These are phyloP conservation scores for Agaricus sinodeliciosus DNA, from an alignment of 768 basidiomycete species.

Conservation along the genomic window DNA sequence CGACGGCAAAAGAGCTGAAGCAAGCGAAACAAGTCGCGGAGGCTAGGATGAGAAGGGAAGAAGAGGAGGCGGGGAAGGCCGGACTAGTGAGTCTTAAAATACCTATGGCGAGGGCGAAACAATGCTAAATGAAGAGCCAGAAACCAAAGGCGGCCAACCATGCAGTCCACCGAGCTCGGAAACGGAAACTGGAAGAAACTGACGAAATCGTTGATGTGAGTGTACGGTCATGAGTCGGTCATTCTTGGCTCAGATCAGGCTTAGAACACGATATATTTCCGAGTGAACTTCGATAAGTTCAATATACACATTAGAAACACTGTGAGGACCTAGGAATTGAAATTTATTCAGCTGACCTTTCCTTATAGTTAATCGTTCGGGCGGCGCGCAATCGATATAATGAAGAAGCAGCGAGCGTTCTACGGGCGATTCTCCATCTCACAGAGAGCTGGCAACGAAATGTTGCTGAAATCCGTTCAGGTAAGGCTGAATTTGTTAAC, in stretches of 20 bases:
- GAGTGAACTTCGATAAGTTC: slow-evolving; percentile 87
- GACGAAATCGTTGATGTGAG: slow-evolving; percentile 67
- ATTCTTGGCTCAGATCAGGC: slow-evolving; percentile 4
- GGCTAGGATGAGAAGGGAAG: slow-evolving; percentile 58
- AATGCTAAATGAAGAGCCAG: slow-evolving; percentile 27
- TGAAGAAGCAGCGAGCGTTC: slow-evolving; percentile 58
- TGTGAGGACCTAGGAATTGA: slow-evolving; percentile 33
- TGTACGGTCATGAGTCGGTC: slow-evolving; percentile 3
- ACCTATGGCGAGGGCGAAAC: neutral
- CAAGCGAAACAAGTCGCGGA: slow-evolving; percentile 63
- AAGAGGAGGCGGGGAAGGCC: slow-evolving; percentile 66
- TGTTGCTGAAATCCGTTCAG: slow-evolving; percentile 58
- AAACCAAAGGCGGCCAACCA: slow-evolving; percentile 47
- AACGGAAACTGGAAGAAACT: slow-evolving; percentile 42
- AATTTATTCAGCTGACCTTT: slow-evolving; percentile 5
- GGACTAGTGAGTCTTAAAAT: slow-evolving; percentile 52
- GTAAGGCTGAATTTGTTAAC: slow-evolving; percentile 25
- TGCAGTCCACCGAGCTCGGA: slow-evolving; percentile 15
- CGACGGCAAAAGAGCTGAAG: slow-evolving; percentile 73
- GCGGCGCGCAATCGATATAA: slow-evolving; percentile 82
- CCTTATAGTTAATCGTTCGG: slow-evolving; percentile 62
- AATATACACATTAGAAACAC: slow-evolving; percentile 83
- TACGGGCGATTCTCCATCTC: slow-evolving; percentile 64
- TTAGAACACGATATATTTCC: slow-evolving; percentile 70
- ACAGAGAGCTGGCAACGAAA: slow-evolving; percentile 59